Conservation (phyloP, 163 green algal species). For the Coccomyxa subellipsoidea region DNA sequence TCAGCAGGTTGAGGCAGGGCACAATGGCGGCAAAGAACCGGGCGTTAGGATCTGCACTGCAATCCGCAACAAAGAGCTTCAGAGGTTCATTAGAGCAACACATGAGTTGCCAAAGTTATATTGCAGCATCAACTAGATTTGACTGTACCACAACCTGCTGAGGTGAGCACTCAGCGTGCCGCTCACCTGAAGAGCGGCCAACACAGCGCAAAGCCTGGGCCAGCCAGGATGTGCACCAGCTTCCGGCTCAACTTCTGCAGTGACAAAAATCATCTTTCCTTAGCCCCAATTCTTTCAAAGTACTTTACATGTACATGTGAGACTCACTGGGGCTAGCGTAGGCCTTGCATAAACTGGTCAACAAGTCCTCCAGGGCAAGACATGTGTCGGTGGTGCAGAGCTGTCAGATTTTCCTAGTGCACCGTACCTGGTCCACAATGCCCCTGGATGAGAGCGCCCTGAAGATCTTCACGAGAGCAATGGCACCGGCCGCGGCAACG, state of each 20-base stretch:
- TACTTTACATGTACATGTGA: too few relatives aligned
- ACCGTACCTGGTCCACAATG: conserved; percentile 58
- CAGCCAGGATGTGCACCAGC: conserved; percentile 88
- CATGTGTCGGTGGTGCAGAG: too few relatives aligned
- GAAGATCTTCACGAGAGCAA: conserved; percentile 72
- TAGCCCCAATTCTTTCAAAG: not conserved
- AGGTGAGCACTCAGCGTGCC: too few relatives aligned
- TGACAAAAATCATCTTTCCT: not conserved
- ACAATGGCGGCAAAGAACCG: conserved; percentile 62
- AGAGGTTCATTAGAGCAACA: too few relatives aligned
- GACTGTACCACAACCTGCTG: too few relatives aligned
- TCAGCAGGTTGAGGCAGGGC: conserved; percentile 59
- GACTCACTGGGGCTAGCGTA: too few relatives aligned
- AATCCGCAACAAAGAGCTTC: not conserved
- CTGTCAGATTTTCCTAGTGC: too few relatives aligned
- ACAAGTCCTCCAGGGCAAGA: too few relatives aligned
- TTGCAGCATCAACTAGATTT: too few relatives aligned
- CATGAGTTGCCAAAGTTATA: too few relatives aligned
- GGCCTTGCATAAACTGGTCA: too few relatives aligned
- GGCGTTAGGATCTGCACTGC: conserved; percentile 45
- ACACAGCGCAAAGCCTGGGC: conserved; percentile 79
- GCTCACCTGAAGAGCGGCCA: conserved; percentile 90
- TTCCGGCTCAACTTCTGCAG: conserved; percentile 86
- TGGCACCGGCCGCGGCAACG: conserved; percentile 22
- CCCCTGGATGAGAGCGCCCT: conserved; percentile 45